phyloP scores from a whole-genome alignment of 768 basidiomycete species.

The Bullera alba region DNA sequence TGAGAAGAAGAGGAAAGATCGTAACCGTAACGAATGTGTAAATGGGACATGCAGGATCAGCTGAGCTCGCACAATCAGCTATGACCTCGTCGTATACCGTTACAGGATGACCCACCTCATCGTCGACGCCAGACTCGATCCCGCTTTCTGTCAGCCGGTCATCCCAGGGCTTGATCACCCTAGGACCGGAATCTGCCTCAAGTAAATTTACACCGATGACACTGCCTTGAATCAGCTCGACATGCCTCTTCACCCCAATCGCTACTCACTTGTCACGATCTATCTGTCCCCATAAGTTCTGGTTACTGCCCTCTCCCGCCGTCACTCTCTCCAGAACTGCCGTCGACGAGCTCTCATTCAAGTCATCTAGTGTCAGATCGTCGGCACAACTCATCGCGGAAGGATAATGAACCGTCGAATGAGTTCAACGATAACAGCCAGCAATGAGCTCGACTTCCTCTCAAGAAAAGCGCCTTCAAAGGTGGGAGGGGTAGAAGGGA shows the following conservation, averaged over 20 bases:
- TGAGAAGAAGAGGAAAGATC: slow-evolving; percentile 40
- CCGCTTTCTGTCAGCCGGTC: slow-evolving; percentile 34
- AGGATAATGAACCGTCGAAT: too few relatives aligned
- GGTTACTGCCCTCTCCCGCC: slow-evolving; percentile 41
- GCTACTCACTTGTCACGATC: slow-evolving; percentile 40
- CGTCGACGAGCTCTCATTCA: slow-evolving; percentile 25
- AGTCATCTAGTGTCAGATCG: slow-evolving; percentile 40
- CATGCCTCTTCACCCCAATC: background rate
- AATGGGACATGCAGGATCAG: slow-evolving; percentile 45
- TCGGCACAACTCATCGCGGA: slow-evolving; percentile 42
- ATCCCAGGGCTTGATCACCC: slow-evolving; percentile 45
- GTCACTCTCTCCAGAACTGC: slow-evolving; percentile 40
- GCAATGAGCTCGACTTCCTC: too few relatives aligned
- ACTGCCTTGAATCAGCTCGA: slow-evolving; percentile 9
- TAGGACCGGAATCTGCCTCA: slow-evolving; percentile 29
- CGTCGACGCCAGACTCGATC: slow-evolving; percentile 43
- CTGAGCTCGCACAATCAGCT: slow-evolving; percentile 12
- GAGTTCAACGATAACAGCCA: too few relatives aligned
- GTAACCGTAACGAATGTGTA: slow-evolving; percentile 39
- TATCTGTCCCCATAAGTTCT: slow-evolving; percentile 42
- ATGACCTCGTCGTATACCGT: background rate
- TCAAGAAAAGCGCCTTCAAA: too few relatives aligned
- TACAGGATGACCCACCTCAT: slow-evolving; percentile 31
- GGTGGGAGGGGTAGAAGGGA: too few relatives aligned
- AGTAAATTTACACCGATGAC: slow-evolving; percentile 41